These are phyloP conservation scores for Arxiozyma bovina DNA, from an alignment of 1,139 yeast genomes.

Conservation along the genomic window DNA sequence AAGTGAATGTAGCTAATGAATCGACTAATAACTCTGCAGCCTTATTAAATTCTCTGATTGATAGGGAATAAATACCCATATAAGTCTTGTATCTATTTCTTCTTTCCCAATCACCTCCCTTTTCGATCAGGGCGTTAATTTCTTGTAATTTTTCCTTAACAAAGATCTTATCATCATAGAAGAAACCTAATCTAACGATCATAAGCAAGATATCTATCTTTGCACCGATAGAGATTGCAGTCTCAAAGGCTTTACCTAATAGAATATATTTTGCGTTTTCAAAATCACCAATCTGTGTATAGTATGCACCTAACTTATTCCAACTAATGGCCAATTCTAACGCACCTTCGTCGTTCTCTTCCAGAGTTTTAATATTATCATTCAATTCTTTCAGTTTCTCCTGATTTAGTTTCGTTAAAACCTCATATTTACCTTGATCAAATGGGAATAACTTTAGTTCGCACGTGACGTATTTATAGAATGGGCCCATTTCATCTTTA, in stretches of 20 bases:
- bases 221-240: constrained; percentile 79
- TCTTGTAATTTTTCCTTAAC: constrained; percentile 70
- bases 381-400: constrained; percentile 49
- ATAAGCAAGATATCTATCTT: constrained; percentile 82
- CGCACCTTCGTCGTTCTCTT: constrained; percentile 85
- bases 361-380: constrained; percentile 60
- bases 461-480: constrained; percentile 57
- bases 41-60: constrained; percentile 77
- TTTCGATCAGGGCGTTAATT: constrained; percentile 67
- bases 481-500: constrained; percentile 69
- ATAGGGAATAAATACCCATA: constrained; percentile 71
- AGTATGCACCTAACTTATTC: constrained; percentile 78
- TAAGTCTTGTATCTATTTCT: constrained; percentile 91
- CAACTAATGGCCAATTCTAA: constrained; percentile 70
- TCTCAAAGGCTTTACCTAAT: constrained; percentile 59
- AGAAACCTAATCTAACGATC: constrained; percentile 77
- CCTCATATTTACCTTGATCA: constrained; percentile 50
- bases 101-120: constrained; percentile 99
- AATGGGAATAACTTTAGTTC: constrained; percentile 31
- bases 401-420: constrained; percentile 47
- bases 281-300: constrained; percentile 75
- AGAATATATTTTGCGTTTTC: constrained; percentile 64
- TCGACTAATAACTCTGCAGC: constrained; percentile 81
- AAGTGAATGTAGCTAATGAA: constrained; percentile 89
- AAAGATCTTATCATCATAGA: constrained; percentile 66